phyloP scores from a whole-genome alignment of 352 stramenopile genomes.

The Phytophthora multivora region DNA sequence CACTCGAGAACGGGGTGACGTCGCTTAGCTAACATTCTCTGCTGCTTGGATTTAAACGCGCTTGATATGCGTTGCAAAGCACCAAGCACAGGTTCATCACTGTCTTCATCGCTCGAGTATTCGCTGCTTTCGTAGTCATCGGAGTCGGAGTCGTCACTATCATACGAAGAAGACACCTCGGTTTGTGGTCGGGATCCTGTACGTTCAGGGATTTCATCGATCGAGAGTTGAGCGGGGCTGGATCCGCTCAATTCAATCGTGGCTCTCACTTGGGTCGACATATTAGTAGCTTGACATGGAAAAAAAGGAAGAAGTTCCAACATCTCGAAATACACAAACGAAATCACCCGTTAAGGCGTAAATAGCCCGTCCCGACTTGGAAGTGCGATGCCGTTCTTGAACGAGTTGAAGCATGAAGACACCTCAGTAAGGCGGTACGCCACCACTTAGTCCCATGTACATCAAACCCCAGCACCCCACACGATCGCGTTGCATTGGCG shows the following conservation, averaged over 20 bases:
- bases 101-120: slow-evolving; percentile 38
- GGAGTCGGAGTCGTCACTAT: slow-evolving; percentile 29
- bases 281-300: slow-evolving; percentile 6
- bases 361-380: slow-evolving; percentile 13
- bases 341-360: not conserved
- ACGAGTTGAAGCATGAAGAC: not conserved
- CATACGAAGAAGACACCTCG: slow-evolving; percentile 8
- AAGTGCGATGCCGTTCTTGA: slow-evolving; percentile 5
- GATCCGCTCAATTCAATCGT: not conserved
- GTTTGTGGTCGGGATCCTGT: slow-evolving; percentile 10
- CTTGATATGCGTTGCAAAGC: slow-evolving; percentile 30
- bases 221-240: not conserved
- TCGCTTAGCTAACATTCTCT: slow-evolving; percentile 44
- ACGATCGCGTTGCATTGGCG: slow-evolving; percentile 14
- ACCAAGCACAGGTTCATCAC: slow-evolving; percentile 17
- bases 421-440: not conserved
- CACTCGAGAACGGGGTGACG: slow-evolving; percentile 57
- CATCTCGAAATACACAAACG: slow-evolving; percentile 12
- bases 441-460: slow-evolving; percentile 1
- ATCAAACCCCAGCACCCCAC: not conserved
- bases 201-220: not conserved
- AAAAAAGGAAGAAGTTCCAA: not conserved
- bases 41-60: slow-evolving; percentile 41
- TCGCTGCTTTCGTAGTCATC: slow-evolving; percentile 42
- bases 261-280: slow-evolving; percentile 7